A percentile compares a stretch with the other conserved stretches of the same genome.
Conservation (phyloP, 2,329 filamentous ascomycete genomes). For the Trichoderma sp. region DNA sequence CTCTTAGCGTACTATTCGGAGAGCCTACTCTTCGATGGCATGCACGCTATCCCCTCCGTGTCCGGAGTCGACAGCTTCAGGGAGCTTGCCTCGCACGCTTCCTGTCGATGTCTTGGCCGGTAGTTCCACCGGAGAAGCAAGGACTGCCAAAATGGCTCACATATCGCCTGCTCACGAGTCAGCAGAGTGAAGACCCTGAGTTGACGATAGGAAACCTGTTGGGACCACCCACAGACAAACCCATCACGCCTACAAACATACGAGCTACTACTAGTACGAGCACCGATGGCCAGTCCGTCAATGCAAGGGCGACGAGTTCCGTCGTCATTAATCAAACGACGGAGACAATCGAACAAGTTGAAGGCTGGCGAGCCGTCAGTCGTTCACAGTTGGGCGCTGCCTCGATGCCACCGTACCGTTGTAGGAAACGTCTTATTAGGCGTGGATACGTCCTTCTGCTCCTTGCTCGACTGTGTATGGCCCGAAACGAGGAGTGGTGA, state of each 20-base stretch:
- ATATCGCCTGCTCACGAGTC: conserved; percentile 1
- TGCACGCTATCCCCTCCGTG: conserved; percentile 11
- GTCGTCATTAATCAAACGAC: conserved; percentile 10
- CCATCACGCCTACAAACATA: conserved; percentile 14
- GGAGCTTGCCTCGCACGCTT: not conserved
- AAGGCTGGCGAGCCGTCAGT: not conserved
- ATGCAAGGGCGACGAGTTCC: conserved; percentile 17
- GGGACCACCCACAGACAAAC: not conserved
- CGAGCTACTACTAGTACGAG: conserved; percentile 11
- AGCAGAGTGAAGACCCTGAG: not conserved
- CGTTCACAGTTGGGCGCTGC: conserved; percentile 12
- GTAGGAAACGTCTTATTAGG: conserved; percentile 11
- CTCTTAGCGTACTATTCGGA: conserved; percentile 24
- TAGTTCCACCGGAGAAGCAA: not conserved
- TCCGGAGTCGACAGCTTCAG: conserved; percentile 2
- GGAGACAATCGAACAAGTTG: conserved; percentile 20
- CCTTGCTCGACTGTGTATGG: conserved; percentile 7
- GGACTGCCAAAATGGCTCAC: conserved; percentile 15
- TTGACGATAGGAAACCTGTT: not conserved
- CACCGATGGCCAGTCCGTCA: not conserved
- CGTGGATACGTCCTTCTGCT: conserved; percentile 5
- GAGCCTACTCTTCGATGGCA: conserved; percentile 15
- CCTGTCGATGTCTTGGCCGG: not conserved
- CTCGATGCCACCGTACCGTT: conserved; percentile 19
- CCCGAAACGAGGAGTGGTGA: not conserved